Conservation (phyloP, 352 stramenopile species). For the Globisporangium alternatum region DNA sequence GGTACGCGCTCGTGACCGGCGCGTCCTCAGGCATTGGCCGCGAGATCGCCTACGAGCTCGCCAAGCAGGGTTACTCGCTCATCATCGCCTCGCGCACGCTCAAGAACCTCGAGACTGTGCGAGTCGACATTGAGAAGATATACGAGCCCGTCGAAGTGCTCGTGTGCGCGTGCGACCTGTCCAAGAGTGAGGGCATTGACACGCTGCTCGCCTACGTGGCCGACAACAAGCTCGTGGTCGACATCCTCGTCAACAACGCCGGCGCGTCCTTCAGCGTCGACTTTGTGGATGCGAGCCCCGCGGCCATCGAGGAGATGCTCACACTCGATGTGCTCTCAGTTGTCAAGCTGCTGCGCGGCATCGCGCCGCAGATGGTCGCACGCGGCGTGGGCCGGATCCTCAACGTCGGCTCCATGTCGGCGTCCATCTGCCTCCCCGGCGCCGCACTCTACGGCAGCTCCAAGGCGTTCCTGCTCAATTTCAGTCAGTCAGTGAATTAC, state of each 20-base stretch:
- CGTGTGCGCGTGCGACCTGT: conserved; percentile 59
- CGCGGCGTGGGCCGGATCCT: conserved; percentile 66
- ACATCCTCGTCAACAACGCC: conserved; percentile 87
- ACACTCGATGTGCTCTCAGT: conserved; percentile 55
- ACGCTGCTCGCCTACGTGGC: conserved; percentile 55
- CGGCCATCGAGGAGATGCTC: conserved; percentile 49
- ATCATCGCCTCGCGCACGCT: conserved; percentile 61
- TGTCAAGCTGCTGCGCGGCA: conserved; percentile 44
- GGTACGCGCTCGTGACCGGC: conserved; percentile 74
- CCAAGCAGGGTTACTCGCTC: conserved; percentile 78
- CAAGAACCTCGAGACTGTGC: conserved; percentile 62
- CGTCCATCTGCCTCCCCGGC: conserved; percentile 42
- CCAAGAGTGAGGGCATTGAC: conserved; percentile 43
- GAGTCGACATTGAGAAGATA: conserved; percentile 68
- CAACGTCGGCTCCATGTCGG: conserved; percentile 68
- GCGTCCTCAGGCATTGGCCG: conserved; percentile 68
- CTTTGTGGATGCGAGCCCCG: conserved; percentile 26
- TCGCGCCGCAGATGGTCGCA: conserved; percentile 68
- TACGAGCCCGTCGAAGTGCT: conserved; percentile 53
- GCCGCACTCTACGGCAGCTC: conserved; percentile 64
- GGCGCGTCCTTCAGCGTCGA: conserved; percentile 36
- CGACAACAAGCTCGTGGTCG: conserved; percentile 58
- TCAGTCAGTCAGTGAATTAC: conserved; percentile 69
- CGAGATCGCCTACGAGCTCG: conserved; percentile 78
- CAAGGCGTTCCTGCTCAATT: conserved; percentile 68